Base-by-base conservation (phyloP, 2,329 filamentous ascomycete species). In the Cladobotryum mycophilum region DNA sequence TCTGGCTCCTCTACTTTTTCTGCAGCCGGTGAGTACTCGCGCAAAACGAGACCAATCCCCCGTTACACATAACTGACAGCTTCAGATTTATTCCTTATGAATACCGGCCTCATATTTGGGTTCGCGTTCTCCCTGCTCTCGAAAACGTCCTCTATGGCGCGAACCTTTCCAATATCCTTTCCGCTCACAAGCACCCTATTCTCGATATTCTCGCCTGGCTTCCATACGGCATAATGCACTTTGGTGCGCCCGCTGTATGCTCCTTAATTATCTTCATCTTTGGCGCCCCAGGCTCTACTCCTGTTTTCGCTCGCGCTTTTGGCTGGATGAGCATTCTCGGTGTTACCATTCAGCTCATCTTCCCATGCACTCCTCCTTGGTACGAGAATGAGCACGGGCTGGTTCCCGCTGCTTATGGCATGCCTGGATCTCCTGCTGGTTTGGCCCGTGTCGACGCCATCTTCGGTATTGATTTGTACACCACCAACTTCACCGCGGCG, bases 141-240 rank as follows among this genome's bases (percentile, higher is more conserved):
- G 92, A 97, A 72, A 96, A 97, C 69, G 93, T 97, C 55, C 79
- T 97, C 34, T 97, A 96, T 66, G 92, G 92, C 60, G 90, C 91
- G 56, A 96, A 96, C 70, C 78, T 96, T 52, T 95, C 89, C 73
- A 96, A 96, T 69, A 95, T 96, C 62, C 81, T 97, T 49, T 95
- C 91, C 13, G 89, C 89, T 42, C 89, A 96, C 72, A 88, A 92
- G 62, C 85, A 88, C 68, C 81, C 86, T 6, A 76, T 89, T 45
- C 81, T 96, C 51, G 91, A 96, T 64, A 76, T 97, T 49, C 74
- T 96, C 49, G 92, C 92, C 14, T 96, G 91, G 91, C 71, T 97
- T 18, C 91, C 92, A 2, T 97, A 97, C 64, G 92, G 92, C 50
- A 76, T 96, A 51, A 85, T 88, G 53, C 92, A 97, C 70, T 96